Evolutionary conservation across 176 grass and related monocot genomes (phyloP).

Genomic region (Ensete glaucum): DNA sequence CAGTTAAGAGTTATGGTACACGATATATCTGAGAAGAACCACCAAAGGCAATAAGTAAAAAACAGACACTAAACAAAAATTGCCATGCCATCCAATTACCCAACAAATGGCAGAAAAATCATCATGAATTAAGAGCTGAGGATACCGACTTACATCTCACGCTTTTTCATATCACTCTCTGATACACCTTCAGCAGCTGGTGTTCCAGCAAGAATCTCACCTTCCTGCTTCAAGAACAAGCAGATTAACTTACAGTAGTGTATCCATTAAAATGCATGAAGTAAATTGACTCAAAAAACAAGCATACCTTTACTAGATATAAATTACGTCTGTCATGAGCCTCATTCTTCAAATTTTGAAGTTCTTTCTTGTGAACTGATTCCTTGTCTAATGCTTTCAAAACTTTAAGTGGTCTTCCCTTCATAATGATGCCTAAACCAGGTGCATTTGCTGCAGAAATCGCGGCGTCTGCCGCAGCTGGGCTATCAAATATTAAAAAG

Average conservation of each 20-base stretch:
- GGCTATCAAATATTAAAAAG: slow-evolving; percentile 66
- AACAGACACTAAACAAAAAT: too few relatives aligned
- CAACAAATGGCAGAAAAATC: neutral
- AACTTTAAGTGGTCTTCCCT: slow-evolving; percentile 60
- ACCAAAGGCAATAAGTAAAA: too few relatives aligned
- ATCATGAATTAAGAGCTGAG: neutral
- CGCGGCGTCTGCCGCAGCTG: slow-evolving; percentile 53
- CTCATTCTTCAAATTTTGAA: slow-evolving; percentile 60
- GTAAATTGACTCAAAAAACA: neutral
- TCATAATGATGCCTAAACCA: slow-evolving; percentile 81
- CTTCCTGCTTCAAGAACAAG: slow-evolving; percentile 45
- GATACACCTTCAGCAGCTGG: slow-evolving; percentile 85
- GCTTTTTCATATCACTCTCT: slow-evolving; percentile 81
- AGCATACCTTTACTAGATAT: slow-evolving; percentile 65
- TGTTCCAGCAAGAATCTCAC: slow-evolving; percentile 70
- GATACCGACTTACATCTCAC: slow-evolving; percentile 47
- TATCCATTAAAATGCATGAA: neutral
- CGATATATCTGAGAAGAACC: too few relatives aligned
- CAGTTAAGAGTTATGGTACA: too few relatives aligned
- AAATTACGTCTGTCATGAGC: slow-evolving; percentile 80
- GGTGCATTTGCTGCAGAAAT: slow-evolving; percentile 68
- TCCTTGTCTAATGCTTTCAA: slow-evolving; percentile 78
- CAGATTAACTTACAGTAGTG: slow-evolving; percentile 15
- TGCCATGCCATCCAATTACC: neutral
- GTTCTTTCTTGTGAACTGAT: slow-evolving; percentile 69